phyloP scores from a whole-genome alignment of 2,329 filamentous ascomycete genomes.

The Dothideomycetes sp. region DNA sequence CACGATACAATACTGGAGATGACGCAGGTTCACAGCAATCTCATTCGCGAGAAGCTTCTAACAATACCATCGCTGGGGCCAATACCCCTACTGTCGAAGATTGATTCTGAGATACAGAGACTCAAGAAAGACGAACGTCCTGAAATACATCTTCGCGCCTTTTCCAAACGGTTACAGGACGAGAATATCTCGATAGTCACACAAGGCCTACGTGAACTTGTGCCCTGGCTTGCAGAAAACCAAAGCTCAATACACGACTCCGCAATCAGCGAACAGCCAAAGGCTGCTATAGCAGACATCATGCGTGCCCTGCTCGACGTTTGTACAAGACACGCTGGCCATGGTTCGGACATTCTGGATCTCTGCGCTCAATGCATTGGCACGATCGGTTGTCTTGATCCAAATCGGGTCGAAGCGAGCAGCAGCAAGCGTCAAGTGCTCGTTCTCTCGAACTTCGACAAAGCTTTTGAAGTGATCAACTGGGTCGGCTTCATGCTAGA shows the following conservation, averaged over 20 bases:
- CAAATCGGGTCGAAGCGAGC: constrained; percentile 74
- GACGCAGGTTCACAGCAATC: constrained; percentile 50
- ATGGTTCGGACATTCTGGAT: constrained; percentile 56
- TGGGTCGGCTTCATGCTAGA: constrained; percentile 82
- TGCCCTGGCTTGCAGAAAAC: constrained; percentile 60
- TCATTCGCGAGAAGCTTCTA: constrained; percentile 58
- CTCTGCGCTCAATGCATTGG: constrained; percentile 78
- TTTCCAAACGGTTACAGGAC: constrained; percentile 64
- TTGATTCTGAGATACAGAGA: constrained; percentile 56
- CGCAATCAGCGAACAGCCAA: constrained; percentile 73
- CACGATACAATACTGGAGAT: constrained; percentile 56
- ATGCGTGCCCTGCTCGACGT: constrained; percentile 77
- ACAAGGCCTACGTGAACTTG: constrained; percentile 70
- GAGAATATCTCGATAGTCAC: constrained; percentile 81
- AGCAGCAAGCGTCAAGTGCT: constrained; percentile 76
- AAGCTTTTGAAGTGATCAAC: constrained; percentile 66
- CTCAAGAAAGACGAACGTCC: constrained; percentile 58
- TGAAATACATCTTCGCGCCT: constrained; percentile 59
- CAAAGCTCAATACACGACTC: constrained; percentile 73
- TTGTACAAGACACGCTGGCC: constrained; percentile 66
- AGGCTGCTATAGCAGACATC: constrained; percentile 61
- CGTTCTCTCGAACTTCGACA: constrained; percentile 76
- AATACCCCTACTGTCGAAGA: constrained; percentile 58
- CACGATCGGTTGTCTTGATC: constrained; percentile 81
- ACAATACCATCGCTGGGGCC: constrained; percentile 69